Percentiles rank a stretch among this genome's conserved stretches.
Evolutionary conservation across 768 basidiomycete genomes (phyloP).

Genomic region (Boletus vinaceobasis): DNA sequence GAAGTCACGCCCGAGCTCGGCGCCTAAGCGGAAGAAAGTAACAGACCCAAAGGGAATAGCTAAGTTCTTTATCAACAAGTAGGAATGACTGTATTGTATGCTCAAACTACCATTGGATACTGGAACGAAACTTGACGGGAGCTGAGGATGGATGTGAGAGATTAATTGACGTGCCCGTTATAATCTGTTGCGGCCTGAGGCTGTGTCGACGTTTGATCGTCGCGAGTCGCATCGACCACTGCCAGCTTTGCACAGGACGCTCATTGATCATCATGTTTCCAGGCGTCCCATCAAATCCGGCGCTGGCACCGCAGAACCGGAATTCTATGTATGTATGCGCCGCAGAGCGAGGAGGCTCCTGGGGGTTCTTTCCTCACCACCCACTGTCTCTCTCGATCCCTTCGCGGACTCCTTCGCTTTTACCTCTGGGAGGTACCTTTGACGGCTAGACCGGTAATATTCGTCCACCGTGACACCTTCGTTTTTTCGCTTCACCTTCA

Average conservation of each 20-base stretch:
- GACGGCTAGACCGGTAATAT: constrained; percentile 23
- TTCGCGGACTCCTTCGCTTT: constrained; percentile 35
- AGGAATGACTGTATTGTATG: background rate
- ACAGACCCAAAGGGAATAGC: constrained; percentile 40
- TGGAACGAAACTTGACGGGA: background rate
- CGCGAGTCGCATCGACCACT: background rate
- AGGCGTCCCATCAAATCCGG: constrained; percentile 4
- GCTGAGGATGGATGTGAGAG: background rate
- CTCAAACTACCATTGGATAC: background rate
- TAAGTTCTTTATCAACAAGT: constrained; percentile 43
- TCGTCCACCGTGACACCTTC: background rate
- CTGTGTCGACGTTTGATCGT: constrained; percentile 21
- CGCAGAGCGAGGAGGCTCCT: background rate
- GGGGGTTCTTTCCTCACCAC: constrained; percentile 17
- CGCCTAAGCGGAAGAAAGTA: constrained; percentile 32
- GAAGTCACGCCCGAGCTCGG: constrained; percentile 10
- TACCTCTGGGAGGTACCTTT: constrained; percentile 30
- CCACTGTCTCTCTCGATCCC: constrained; percentile 19
- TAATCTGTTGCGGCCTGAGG: background rate
- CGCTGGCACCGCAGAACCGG: background rate
- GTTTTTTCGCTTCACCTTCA: background rate
- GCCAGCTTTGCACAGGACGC: constrained; percentile 6
- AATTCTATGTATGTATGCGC: background rate
- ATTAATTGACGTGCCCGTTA: background rate
- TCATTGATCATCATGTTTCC: background rate